Base-by-base conservation (phyloP, 2,329 filamentous ascomycete species). In the Shiraia sp. region DNA sequence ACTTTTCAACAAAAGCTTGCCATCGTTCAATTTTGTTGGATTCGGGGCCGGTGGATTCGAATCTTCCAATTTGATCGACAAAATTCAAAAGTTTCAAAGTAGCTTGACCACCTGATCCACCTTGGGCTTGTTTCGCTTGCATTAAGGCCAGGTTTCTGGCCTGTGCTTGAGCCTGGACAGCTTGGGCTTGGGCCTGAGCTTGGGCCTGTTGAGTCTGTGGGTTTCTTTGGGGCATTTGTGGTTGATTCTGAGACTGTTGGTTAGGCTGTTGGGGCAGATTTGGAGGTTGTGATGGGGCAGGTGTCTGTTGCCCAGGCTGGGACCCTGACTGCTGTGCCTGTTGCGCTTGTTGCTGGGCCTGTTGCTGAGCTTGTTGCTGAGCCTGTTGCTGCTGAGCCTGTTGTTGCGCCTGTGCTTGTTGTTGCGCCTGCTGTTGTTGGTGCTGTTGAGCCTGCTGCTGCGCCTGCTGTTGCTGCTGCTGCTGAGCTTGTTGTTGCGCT, bases 1-100 rank as follows among this genome's bases (percentile, higher is more conserved):
- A 95, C 32, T 81, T 81, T 26, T 79, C 74, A 13, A 96, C 90
- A 57, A 96, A 93, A 4, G 72, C 71, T 51, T 86, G 80, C 92
- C 92, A 97, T 59, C 88, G 87, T 0, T 75, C 70, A 4, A 95
- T 71, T 59, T 90, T 86, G 45, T 86, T 83, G 12, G 48, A 41
- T 14, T 49, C 49, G 3, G 46, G 14, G 41, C 49, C 57, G 51
- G 37, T n/a, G 71, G 62, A n/a, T n/a, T n/a, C 86, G 55, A 77
- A 81, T 32, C 64, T 70, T 44, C 78, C 77, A 13, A 85, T 65
- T 32, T 77, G 71, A 50, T 84, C 79, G 8, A 78, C 76, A 51
- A 83, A 82, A 32, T 72, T 72, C 49, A 81, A 70, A 27, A 85
- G 61, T 49, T 74, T 75, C 44, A 83, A 51, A 9, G 81, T 76